Evolutionary conservation across 768 basidiomycete genomes (phyloP).

Genomic region (Clavaria fumosa): DNA sequence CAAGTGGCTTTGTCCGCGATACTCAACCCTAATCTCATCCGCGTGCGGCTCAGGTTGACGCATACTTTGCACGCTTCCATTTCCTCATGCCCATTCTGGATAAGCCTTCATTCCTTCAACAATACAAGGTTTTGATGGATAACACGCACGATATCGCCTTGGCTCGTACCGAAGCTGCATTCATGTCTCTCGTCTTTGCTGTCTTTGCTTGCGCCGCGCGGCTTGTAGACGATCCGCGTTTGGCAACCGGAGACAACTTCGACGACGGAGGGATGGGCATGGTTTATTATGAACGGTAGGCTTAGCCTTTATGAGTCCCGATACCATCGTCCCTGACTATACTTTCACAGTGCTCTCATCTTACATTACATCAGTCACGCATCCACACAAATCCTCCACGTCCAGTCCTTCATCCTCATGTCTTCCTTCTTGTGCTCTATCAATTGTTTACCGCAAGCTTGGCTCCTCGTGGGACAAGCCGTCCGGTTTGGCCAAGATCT

Average conservation of each 20-base stretch:
- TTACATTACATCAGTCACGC: slow-evolving; percentile 86
- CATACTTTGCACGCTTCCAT: slow-evolving; percentile 79
- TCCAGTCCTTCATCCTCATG: slow-evolving; percentile 81
- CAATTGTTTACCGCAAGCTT: slow-evolving; percentile 88
- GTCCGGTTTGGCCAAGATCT: slow-evolving; percentile 83
- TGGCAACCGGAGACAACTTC: slow-evolving; percentile 35
- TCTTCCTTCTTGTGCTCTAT: slow-evolving; percentile 85
- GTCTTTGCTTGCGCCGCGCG: slow-evolving; percentile 81
- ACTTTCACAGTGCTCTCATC: slow-evolving; percentile 54
- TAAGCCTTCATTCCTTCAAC: slow-evolving; percentile 65
- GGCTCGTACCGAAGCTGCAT: slow-evolving; percentile 50
- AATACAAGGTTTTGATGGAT: slow-evolving; percentile 65
- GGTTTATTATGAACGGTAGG: slow-evolving; percentile 79
- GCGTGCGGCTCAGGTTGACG: slow-evolving; percentile 43
- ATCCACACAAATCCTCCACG: slow-evolving; percentile 71
- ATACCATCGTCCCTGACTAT: slow-evolving; percentile 8
- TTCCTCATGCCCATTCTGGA: slow-evolving; percentile 81
- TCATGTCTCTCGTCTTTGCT: slow-evolving; percentile 73
- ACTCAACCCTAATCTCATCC: not conserved
- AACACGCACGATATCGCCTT: slow-evolving; percentile 36
- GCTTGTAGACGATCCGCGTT: slow-evolving; percentile 58
- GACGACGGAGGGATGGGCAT: slow-evolving; percentile 82
- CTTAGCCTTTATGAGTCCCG: slow-evolving; percentile 8
- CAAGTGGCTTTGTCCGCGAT: slow-evolving; percentile 22
- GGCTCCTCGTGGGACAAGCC: slow-evolving; percentile 85